phyloP scores from a whole-genome alignment of 2,329 filamentous ascomycete genomes.

The Alternaria ventricosa region DNA sequence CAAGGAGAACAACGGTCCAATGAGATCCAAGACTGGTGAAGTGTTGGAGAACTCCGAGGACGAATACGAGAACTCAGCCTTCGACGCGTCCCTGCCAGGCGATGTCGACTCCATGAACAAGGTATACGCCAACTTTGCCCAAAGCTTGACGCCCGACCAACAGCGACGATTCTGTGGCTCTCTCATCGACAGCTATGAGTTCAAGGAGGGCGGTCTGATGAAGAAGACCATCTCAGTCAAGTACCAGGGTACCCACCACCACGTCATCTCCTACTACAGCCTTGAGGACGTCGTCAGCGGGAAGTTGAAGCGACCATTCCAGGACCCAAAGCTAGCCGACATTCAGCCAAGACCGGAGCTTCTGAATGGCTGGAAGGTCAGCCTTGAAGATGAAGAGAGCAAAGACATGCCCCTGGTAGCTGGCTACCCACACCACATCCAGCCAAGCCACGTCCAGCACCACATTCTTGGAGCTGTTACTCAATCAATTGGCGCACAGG shows the following conservation, averaged over 20 bases:
- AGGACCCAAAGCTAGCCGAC: constrained; percentile 43
- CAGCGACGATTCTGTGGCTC: constrained; percentile 76
- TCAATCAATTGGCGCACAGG: constrained; percentile 30
- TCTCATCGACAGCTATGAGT: constrained; percentile 86
- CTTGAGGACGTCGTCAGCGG: constrained; percentile 72
- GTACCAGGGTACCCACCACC: constrained; percentile 76
- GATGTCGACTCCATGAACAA: constrained; percentile 39
- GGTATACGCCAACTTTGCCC: constrained; percentile 47
- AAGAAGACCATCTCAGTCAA: constrained; percentile 93
- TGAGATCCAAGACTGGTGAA: constrained; percentile 39
- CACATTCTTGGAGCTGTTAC: constrained; percentile 28
- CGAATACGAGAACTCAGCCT: constrained; percentile 40
- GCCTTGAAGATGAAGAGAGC: constrained; percentile 46
- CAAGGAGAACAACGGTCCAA: constrained; percentile 36
- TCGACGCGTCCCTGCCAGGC: constrained; percentile 25
- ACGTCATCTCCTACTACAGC: constrained; percentile 88
- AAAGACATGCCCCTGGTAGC: constrained; percentile 41
- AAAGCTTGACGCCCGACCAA: constrained; percentile 53
- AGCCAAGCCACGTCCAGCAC: constrained; percentile 38
- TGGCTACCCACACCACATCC: constrained; percentile 38
- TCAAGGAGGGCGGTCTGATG: constrained; percentile 80
- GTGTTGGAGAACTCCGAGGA: constrained; percentile 40
- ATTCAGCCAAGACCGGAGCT: constrained; percentile 44
- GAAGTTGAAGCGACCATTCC: constrained; percentile 44
- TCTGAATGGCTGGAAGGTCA: constrained; percentile 47